Percentiles rank a stretch among this genome's conserved stretches.
These are phyloP conservation scores for Ophiostoma piceae DNA, from an alignment of 2,329 filamentous ascomycete genomes.

Conservation along the genomic window DNA sequence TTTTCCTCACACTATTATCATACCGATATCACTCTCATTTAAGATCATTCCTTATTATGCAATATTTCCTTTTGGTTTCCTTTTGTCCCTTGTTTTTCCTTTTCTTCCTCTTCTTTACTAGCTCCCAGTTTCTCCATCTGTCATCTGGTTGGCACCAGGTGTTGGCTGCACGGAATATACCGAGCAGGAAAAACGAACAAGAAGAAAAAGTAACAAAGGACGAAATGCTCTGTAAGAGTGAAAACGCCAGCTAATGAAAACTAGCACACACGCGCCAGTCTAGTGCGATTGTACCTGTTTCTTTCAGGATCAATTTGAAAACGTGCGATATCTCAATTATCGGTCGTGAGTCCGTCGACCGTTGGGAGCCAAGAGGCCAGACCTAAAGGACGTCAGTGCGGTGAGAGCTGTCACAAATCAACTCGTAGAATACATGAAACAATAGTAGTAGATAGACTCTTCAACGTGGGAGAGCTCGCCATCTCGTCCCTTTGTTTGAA, in stretches of 20 bases:
- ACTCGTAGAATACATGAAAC: not conserved
- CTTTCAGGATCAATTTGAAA: not conserved
- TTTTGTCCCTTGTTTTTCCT: not conserved
- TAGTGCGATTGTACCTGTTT: too few relatives aligned
- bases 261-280: too few relatives aligned
- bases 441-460: not conserved
- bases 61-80: not conserved
- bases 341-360: not conserved
- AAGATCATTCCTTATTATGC: not conserved
- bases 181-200: not conserved
- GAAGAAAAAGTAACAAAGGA: not conserved
- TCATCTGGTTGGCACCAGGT: constrained; percentile 1
- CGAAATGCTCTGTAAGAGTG: not conserved
- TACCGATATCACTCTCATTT: not conserved
- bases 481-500: not conserved
- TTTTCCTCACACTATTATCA: not conserved
- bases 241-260: too few relatives aligned
- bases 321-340: not conserved
- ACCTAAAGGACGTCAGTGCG: not conserved
- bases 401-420: not conserved
- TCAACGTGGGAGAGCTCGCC: not conserved
- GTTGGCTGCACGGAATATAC: not conserved
- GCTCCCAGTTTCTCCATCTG: constrained; percentile 7
- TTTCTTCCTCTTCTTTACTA: not conserved
- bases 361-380: not conserved